Base-by-base conservation (phyloP, 805 yeast genomes). In the Saccharomycopsis sp. region DNA sequence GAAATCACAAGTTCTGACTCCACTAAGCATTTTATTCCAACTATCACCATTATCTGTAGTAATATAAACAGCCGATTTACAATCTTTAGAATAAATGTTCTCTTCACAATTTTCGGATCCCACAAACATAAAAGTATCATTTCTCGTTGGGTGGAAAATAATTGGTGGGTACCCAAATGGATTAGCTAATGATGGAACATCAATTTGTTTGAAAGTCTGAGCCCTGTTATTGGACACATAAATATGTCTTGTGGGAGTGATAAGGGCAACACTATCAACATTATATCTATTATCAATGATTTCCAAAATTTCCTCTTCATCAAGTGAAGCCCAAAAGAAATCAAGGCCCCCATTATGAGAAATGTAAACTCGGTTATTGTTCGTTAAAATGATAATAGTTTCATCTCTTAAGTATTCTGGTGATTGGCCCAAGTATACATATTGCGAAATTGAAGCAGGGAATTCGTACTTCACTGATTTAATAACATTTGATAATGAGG, bases 211-310 rank as follows among this genome's bases (percentile, higher is more conserved):
- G 55, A 84, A 86, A 1, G 70, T 59, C 45, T 65, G 63, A 13
- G 85, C 97, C 21, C 95, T 78, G 59, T 89, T 83, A 3, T 59
- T 55, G 1, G 96, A 81, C 19, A 68, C 58, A 54, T 73, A 81
- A 13, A 89, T 63, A 24, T 62, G 63, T 7, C 72, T 69, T 5
- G 64, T 54, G 2, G 67, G 59, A 1, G 87, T 76, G 37, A 79
- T 43, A 52, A 48, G 41, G 53, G 58, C 23, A 27, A 79, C 74
- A 32, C 73, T 71, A 48, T 84, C 77, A 2, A 76, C 71, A 51
- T 68, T 67, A 50, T 71, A 72, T 5, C 77, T 76, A 50, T 93
- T 88, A 35, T 76, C 74, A 33, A 66, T 65, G n/a, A 82, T 67
- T n/a, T 73, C 75, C 4, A 70, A 48, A 40, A 83, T 67, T 13